These are phyloP conservation scores for Fraxinus paxiana DNA, from an alignment of 305 asterid species.

Conservation along the genomic window DNA sequence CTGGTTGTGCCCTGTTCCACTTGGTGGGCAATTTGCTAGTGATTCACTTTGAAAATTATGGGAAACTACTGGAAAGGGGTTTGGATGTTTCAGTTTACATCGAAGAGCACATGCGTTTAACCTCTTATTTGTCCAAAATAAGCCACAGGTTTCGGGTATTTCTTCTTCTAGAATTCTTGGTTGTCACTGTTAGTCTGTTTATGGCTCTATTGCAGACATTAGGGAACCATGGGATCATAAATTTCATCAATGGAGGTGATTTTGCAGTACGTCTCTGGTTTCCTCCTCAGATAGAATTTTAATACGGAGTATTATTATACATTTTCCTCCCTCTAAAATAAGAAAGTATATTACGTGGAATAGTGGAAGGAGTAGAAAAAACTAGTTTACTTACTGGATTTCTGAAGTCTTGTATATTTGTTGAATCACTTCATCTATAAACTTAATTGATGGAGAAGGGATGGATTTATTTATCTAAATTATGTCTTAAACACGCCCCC, in stretches of 20 bases:
- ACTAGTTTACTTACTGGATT: background rate
- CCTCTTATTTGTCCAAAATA: slow-evolving; percentile 55
- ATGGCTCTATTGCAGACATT: slow-evolving; percentile 58
- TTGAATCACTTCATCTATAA: background rate
- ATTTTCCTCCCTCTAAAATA: background rate
- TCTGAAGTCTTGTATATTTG: background rate
- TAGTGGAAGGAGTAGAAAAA: background rate
- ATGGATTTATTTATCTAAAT: background rate
- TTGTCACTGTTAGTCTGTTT: slow-evolving; percentile 61
- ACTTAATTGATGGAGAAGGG: background rate
- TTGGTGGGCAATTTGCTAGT: slow-evolving; percentile 70
- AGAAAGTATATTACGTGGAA: background rate
- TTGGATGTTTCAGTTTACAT: slow-evolving; percentile 59
- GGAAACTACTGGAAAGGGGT: slow-evolving; percentile 62
- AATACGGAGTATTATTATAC: background rate
- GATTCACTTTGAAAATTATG: slow-evolving; percentile 61
- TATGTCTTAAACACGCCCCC: background rate
- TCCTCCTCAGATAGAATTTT: background rate
- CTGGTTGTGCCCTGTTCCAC: slow-evolving; percentile 60
- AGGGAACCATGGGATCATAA: slow-evolving; percentile 60
- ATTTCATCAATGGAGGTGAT: slow-evolving; percentile 68
- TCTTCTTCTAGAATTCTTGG: slow-evolving; percentile 66
- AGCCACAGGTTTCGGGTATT: slow-evolving; percentile 70
- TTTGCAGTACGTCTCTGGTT: slow-evolving; percentile 46
- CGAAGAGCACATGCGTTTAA: slow-evolving; percentile 67